phyloP scores from a whole-genome alignment of 2,329 filamentous ascomycete species.

The Scolecobasidium constrictum region DNA sequence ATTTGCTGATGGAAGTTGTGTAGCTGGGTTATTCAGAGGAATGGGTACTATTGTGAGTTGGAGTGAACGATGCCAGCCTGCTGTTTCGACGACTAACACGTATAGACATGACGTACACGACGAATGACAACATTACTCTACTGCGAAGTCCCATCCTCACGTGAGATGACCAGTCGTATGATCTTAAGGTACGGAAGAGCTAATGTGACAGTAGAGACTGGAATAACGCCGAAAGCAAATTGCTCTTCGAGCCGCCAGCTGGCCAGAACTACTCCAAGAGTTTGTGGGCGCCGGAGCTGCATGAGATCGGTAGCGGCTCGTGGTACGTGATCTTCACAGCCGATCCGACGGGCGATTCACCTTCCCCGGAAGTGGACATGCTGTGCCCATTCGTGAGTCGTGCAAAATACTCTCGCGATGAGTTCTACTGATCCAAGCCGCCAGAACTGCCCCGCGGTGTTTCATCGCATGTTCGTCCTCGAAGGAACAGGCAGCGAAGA shows the following conservation, averaged over 20 bases:
- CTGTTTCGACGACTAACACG: constrained; percentile 15
- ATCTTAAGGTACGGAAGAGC: neutral
- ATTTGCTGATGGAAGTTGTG: constrained; percentile 4
- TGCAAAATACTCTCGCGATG: constrained; percentile 27
- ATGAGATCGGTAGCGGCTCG: constrained; percentile 28
- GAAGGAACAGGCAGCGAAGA: constrained; percentile 30
- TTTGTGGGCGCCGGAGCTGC: constrained; percentile 41
- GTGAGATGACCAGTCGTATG: constrained; percentile 11
- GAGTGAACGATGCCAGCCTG: neutral
- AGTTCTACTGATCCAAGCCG: no score
- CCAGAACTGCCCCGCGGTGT: constrained; percentile 39
- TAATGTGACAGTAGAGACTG: constrained; percentile 22
- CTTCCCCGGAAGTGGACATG: constrained; percentile 9
- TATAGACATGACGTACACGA: constrained; percentile 30
- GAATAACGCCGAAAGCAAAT: constrained; percentile 31
- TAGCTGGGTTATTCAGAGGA: constrained; percentile 31
- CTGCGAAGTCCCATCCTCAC: constrained; percentile 30
- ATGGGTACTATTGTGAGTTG: constrained; percentile 23
- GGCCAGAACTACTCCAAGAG: constrained; percentile 35
- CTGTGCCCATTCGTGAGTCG: constrained; percentile 5
- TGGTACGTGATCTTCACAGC: constrained; percentile 46
- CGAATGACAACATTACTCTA: constrained; percentile 31
- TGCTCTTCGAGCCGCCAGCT: constrained; percentile 30
- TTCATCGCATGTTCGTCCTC: constrained; percentile 42
- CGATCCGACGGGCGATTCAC: constrained; percentile 33